Evolutionary conservation across 768 basidiomycete genomes (phyloP).

Genomic region (Termitomyces heimii): DNA sequence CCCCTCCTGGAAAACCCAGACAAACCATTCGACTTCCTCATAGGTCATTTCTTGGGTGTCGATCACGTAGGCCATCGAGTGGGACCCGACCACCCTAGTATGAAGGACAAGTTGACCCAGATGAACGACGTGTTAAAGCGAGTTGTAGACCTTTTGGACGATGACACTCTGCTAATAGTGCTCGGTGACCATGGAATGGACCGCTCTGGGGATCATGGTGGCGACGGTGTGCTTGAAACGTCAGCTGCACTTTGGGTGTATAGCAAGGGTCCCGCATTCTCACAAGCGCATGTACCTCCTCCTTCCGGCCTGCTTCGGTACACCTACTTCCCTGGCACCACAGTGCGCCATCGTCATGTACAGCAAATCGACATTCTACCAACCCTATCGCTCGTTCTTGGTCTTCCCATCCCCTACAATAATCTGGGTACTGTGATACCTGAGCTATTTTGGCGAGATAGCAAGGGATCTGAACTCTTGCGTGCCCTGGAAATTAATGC

Average conservation of each 20-base stretch:
- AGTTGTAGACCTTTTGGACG: conserved; percentile 69
- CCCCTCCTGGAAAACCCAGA: conserved; percentile 57
- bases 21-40: conserved; percentile 74
- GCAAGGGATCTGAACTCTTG: conserved; percentile 32
- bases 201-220: conserved; percentile 89
- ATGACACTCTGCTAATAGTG: conserved; percentile 88
- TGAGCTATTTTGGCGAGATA: conserved; percentile 72
- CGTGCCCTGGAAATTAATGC: conserved; percentile 67
- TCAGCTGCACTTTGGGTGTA: conserved; percentile 90
- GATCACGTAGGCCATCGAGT: conserved; percentile 96
- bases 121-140: conserved; percentile 77
- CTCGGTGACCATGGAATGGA: conserved; percentile 99
- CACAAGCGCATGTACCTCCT: conserved; percentile 25
- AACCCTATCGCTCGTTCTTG: conserved; percentile 81
- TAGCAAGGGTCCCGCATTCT: conserved; percentile 62
- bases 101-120: conserved; percentile 80
- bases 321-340: conserved; percentile 54
- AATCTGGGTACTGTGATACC: conserved; percentile 91
- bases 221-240: conserved; percentile 82
- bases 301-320: conserved; percentile 50
- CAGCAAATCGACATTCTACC: conserved; percentile 95
- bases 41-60: conserved; percentile 93
- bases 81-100: conserved; percentile 81
- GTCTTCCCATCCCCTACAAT: conserved; percentile 92
- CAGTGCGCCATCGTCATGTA: conserved; percentile 51